Conservation (phyloP, 352 stramenopile genomes). For the Globisporangium spiculum region DNA sequence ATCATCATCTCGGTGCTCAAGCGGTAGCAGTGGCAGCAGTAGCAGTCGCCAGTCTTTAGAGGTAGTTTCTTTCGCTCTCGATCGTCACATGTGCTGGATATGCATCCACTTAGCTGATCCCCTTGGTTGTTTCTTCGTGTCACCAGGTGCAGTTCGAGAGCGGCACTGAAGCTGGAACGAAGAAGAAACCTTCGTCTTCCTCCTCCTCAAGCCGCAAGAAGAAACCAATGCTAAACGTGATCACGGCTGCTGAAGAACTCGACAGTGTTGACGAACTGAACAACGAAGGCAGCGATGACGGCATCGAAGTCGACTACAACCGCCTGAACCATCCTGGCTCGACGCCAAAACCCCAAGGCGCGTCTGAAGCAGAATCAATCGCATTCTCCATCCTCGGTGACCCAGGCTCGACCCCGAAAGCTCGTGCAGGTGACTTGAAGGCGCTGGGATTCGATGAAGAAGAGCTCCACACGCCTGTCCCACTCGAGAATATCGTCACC, state of each 20-base stretch:
- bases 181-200: constrained; percentile 12
- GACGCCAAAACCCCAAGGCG: constrained; percentile 39
- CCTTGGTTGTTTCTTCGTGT: not conserved
- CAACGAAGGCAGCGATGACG: constrained; percentile 5
- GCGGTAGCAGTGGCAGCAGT: not conserved
- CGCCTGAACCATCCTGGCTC: constrained; percentile 55
- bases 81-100: not conserved
- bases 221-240: constrained; percentile 43
- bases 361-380: constrained; percentile 5
- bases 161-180: not conserved
- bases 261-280: constrained; percentile 13
- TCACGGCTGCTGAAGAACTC: constrained; percentile 22
- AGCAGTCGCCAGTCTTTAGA: constrained; percentile 10
- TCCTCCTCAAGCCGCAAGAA: constrained; percentile 17
- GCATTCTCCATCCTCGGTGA: constrained; percentile 39
- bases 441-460: constrained; percentile 53
- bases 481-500: constrained; percentile 13
- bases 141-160: not conserved
- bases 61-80: not conserved
- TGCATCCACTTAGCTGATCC: not conserved
- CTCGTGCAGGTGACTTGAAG: constrained; percentile 41
- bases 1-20: constrained; percentile 14
- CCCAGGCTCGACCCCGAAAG: constrained; percentile 60
- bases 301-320: constrained; percentile 40
- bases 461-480: constrained; percentile 22